Evolutionary conservation across 768 basidiomycete genomes (phyloP).

Genomic region (Gelatoporia subvermispora): DNA sequence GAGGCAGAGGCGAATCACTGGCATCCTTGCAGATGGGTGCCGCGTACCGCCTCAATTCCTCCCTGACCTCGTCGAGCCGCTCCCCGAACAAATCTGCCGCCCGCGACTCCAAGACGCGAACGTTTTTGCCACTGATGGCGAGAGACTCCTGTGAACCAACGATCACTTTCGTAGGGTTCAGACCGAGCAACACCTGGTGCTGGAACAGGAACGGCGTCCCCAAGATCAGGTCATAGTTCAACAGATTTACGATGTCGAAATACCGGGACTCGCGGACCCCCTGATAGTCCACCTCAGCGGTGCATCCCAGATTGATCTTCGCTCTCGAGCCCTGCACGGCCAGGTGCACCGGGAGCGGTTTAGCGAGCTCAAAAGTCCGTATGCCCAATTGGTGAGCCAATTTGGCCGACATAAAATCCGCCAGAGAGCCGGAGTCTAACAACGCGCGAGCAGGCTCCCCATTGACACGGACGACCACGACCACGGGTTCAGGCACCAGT

Average conservation of each 20-base stretch:
- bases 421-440: slow-evolving; percentile 12
- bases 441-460: slow-evolving; percentile 4
- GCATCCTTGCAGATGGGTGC: slow-evolving; percentile 10
- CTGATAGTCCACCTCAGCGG: slow-evolving; percentile 11
- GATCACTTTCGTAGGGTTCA: slow-evolving; percentile 14
- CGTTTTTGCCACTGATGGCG: slow-evolving; percentile 10
- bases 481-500: neutral
- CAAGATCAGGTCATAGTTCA: slow-evolving; percentile 18
- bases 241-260: slow-evolving; percentile 18
- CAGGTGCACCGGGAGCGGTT: slow-evolving; percentile 27
- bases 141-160: slow-evolving; percentile 8
- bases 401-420: slow-evolving; percentile 15
- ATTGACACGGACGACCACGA: slow-evolving; percentile 5
- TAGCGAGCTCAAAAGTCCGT: slow-evolving; percentile 1
- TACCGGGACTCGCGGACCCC: slow-evolving; percentile 7
- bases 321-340: slow-evolving; percentile 37
- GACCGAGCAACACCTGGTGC: slow-evolving; percentile 10
- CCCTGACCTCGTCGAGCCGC: slow-evolving; percentile 9
- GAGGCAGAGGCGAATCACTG: slow-evolving; percentile 15
- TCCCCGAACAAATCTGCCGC: slow-evolving; percentile 12
- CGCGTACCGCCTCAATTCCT: slow-evolving; percentile 12
- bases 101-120: slow-evolving; percentile 7
- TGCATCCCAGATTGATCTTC: slow-evolving; percentile 26
- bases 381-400: slow-evolving; percentile 15
- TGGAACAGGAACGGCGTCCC: slow-evolving; percentile 21